Base-by-base conservation (phyloP, 495 filamentous ascomycete species). In the Endocarpon pusillum region DNA sequence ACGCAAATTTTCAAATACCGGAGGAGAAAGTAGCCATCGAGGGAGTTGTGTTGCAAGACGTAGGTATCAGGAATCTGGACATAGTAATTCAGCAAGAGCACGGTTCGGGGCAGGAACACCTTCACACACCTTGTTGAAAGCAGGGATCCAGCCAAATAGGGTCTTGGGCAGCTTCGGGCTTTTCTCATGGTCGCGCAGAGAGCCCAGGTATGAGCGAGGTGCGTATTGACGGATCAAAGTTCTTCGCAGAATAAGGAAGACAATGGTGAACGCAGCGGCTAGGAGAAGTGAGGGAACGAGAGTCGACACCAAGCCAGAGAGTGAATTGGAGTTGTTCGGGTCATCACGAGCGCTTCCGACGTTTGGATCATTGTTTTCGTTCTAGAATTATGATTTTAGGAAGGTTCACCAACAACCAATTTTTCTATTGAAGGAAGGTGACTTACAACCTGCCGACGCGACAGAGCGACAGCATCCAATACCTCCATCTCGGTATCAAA, bases 1-100 rank as follows among this genome's bases (percentile, higher is more conserved):
- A 78, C 58, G 22, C 69, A 54, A 33, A 84, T 71, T 44, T 80
- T 78, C 37, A 96, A 57, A 51, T 82, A 93, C 25, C 87, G 80
- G 22, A 94, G 64, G 55, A 82, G 77, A 32, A 94, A 69, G 49
- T 85, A 94, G 22, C 80, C 72, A 37, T 93, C 91, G 55, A 97
- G 67, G 2, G 82, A 82, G 55, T 89, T 78, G 51, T 91, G 81
- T 46, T 86, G 78, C 38, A 94, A 67, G 28, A 87, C 77, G 49
- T 81, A 82, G 38, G 71, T 72, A 51, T 94, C 82, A 21, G 81
- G 76, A 33, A 89, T 69, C n/a, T n/a, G n/a, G n/a, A n/a, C n/a
- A n/a, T n/a, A n/a, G n/a, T n/a, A n/a, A n/a, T n/a, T n/a, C n/a
- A n/a, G n/a, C n/a, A n/a, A n/a, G n/a, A n/a, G n/a, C n/a, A n/a